Evolutionary conservation across 2,329 filamentous ascomycete species (phyloP), one percentile per base, ranked within the genome.

Genomic region (Neofusicoccum parvum): DNA sequence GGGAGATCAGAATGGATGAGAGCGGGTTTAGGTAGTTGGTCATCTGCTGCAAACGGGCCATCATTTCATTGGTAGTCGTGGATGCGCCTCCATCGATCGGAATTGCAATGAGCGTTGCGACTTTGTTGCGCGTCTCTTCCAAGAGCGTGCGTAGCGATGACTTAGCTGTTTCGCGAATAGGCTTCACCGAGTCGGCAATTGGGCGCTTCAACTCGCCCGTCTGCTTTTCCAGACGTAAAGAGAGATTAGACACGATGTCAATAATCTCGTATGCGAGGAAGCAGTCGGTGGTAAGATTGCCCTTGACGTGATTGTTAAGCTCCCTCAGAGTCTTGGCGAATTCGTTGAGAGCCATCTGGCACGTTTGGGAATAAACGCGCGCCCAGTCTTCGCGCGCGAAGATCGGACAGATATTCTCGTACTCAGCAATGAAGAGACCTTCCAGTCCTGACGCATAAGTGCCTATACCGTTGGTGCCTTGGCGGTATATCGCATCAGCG

Each of bases 261-360:
- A 96, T 92, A 37, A 98, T 92, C 75, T 99, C 95, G 76, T 96
- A 99, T 7, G 93, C 93, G 56, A 99, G 85, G 76, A 92, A 98
- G 78, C 94, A 98, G 76, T 99, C 95, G 0, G 92, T 97, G 70
- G 88, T 87, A 45, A 97, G 81, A 73, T 97, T 94, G 46, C 86
- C 82, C 74, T 94, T 93, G 78, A 98, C 93, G 73, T 97, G 94
- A 58, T 87, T 85, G 76, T 98, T 97, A 37, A 99, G 84, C 73
- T 98, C 94, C 34, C 91, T 88, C 63, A 98, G 79, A 0, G 95
- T 97, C 70, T 92, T 89, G 5, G 90, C 88, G 70, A 98, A 90
- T 72, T 97, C 93, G 7, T 88, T 85, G 67, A 99, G 83, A 12
- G 94, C 86, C 39, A 86, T 83, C 72, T 92, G 89, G 74, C 92